These are phyloP conservation scores for Coemansia sp. DNA, from an alignment of 192 early-diverging fungal genomes.

Conservation along the genomic window DNA sequence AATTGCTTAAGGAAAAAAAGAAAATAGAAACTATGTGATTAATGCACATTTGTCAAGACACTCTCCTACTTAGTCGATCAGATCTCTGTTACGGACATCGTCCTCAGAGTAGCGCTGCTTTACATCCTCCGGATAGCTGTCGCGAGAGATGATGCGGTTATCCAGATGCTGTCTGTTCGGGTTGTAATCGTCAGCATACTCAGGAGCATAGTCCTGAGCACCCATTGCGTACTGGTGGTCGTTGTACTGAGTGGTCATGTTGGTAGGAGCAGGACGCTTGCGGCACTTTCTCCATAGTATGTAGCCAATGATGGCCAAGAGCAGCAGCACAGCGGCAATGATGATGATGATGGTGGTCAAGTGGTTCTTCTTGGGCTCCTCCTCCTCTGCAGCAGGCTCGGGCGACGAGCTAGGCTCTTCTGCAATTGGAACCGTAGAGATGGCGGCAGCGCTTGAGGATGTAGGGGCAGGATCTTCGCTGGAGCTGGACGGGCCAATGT, in stretches of 20 bases:
- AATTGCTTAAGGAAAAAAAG: not conserved
- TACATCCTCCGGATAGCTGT: not conserved
- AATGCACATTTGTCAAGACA: not conserved
- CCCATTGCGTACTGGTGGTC: conserved; percentile 12
- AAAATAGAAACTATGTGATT: conserved; percentile 5
- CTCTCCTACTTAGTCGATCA: conserved; percentile 6
- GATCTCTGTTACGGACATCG: not conserved
- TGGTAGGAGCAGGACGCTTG: conserved; percentile 17
- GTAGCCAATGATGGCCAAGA: conserved; percentile 20
- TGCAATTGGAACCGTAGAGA: conserved; percentile 2
- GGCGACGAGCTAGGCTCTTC: conserved; percentile 4
- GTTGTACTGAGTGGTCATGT: conserved; percentile 24
- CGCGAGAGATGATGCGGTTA: conserved; percentile 3
- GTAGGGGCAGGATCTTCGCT: conserved; percentile 1
- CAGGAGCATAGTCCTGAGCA: conserved; percentile 6
- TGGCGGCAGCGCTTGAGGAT: not conserved
- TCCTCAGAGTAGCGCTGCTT: conserved; percentile 1
- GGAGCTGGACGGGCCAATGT: not conserved
- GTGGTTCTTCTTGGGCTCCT: conserved; percentile 20
- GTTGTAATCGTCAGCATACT: conserved; percentile 4
- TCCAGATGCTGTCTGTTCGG: conserved; percentile 13
- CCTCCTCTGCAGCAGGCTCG: not conserved
- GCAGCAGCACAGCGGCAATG: conserved; percentile 20
- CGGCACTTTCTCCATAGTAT: conserved; percentile 27
- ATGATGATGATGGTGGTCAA: conserved; percentile 29